Evolutionary conservation across 371 early-diverging fungal genomes (phyloP), one percentile per base, ranked within the genome.

Genomic region (Lichtheimia hyalospora): DNA sequence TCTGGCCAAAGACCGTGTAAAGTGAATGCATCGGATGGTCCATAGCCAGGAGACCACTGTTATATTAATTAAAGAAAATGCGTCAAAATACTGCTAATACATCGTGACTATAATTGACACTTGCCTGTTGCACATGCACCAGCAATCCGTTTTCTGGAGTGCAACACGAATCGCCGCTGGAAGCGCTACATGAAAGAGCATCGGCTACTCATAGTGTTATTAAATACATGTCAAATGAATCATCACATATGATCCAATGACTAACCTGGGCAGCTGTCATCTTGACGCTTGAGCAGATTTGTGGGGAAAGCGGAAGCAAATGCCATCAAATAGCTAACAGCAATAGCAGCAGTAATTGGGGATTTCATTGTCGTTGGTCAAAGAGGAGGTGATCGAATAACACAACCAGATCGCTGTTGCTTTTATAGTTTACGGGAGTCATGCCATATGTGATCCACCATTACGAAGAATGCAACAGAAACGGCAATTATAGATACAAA

Each of bases 1-100:
- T 87, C 91, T 12, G 94, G 92, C 93, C 93, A 92, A 52, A 93
- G 71, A 8, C 93, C 93, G 61, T 92, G 92, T 56, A 65, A 20
- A 2, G 66, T 66, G 16, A 60, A 66, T 4, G 67, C 57, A 18
- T 44, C 53, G 0, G 49, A 41, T n/a, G 67, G 67, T 12, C 67
- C 67, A 39, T 60, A 67, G 25, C 53, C 63, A 15, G 50, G 20
- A n/a, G 62, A 5, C 67, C 67, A 67, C 61, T 64, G 13, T 46
- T 41, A 10, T 24, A 39, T 25, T 27, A 6, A 20, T 21, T 39
- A 6, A 24, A 27, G 25, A 18, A 21, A 5, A 42, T 34, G 16
- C 10, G 10, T 7, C 16, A 28, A 10, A 14, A 57, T 48, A 43
- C 13, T 25, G 10, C 16, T 1, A n/a, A 7, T 28, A n/a, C 12